Base-by-base conservation (phyloP, 495 filamentous ascomycete genomes). In the Penicillium arizonense region DNA sequence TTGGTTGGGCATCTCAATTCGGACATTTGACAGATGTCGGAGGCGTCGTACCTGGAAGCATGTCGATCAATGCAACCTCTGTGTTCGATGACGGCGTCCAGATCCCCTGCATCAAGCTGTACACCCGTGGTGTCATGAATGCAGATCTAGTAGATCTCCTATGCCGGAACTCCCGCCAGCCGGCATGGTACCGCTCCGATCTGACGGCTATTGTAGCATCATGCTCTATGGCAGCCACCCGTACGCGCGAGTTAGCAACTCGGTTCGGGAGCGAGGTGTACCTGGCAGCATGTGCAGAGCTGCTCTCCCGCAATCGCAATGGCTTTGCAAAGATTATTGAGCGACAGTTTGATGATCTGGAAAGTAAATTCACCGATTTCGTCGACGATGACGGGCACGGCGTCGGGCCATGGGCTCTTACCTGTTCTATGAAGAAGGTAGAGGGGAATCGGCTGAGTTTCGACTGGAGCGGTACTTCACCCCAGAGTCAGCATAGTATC, bases 371-470 rank as follows among this genome's bases (percentile, higher is more conserved):
- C 48, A 75, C 76, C 5, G 76, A 80, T 44, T 79, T 74, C 47
- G 76, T 80, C 23, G 76, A 80, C 51, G 76, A 79, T 49, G 77
- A 80, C 44, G 77, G 77, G 2, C 73, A 80, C 48, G 74, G 74
- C 1, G 53, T 69, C 10, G 77, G 77, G 3, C 77, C 77, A 1
- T 79, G 74, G 66, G 74, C 73, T 6, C 56, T 79, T 8, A 67
- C 67, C n/a, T 80, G 77, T 61, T 69, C 73, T 0, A 77, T 77
- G 71, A 59, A 67, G 30, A 76, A 74, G 52, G 47, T 56, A 5
- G 62, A 63, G 11, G 64, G 61, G 11, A 55, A 73, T 24, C 60
- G 73, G 1, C 56, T 80, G 3, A 48, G 46, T 0, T 78, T 79
- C 49, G 77, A 80, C 54, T 79, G 76, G 70, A 62, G 51, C 14